Evolutionary conservation across 768 basidiomycete species (phyloP), one percentile per base, ranked within the genome.

Genomic region (Amanita fuliginea): DNA sequence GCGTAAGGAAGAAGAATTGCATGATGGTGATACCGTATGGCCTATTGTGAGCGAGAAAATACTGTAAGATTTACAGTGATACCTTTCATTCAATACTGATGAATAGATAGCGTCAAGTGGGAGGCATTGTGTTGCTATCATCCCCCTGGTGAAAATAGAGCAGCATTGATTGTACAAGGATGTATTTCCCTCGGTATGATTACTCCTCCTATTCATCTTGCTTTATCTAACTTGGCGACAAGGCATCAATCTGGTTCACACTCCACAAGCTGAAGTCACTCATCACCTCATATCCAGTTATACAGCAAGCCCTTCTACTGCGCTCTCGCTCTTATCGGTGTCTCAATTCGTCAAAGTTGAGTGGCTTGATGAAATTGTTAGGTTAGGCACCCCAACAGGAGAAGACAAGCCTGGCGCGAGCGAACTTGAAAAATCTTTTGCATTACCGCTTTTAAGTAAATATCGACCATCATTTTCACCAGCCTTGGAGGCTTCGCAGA

Each of bases 291-390:
- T 71, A 3, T 55, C 77, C 3, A 71, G 69, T 18, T 77, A 74
- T 49, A 59, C 68, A 3, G 66, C 78, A n/a, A 74, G 69, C 6
- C 63, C 78, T 0, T 53, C 69, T 0, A 66, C 80, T 19, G 78
- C 77, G 0, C 64, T 73, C 0, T 84, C 86, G 10, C 69, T 89
- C 8, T 62, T 88, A 13, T 74, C 75, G 3, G 67, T 74, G 0
- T 69, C 74, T 11, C 69, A 72, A 9, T 73, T 88, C 42, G 83
- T 83, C 28, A 86, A 71, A 51, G 68, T 73, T 0, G 79, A 82
- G 42, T 90, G 86, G 86, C 62, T 88, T 21, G 61, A 63, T 6
- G 80, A 86, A 49, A 58, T 86, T 26, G 52, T 87, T 26, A 70
- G 73, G 2, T 65, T 78, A 0, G 80, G 79, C 6, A 62, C 56